A percentile compares a stretch with the other conserved stretches of the same genome.
Evolutionary conservation across 192 early-diverging fungal species (phyloP).

Genomic region (Linnemannia schmuckeri): DNA sequence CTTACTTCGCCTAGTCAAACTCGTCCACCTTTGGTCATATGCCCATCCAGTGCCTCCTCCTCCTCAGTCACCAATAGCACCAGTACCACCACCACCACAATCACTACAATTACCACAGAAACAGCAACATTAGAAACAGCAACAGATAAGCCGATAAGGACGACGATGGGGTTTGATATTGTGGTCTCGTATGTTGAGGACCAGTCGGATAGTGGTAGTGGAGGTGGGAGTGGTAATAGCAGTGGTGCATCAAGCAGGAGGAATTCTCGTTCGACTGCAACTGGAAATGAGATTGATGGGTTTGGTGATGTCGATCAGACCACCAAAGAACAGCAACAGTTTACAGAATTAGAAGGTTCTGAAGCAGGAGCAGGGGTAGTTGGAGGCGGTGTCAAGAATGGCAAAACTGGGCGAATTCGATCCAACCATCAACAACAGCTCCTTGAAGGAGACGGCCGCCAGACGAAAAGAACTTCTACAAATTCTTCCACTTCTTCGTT

Average conservation of each 20-base stretch:
- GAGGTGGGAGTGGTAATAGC: neutral
- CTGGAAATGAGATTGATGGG: neutral
- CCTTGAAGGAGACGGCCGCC: neutral
- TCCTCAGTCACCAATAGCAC: no score
- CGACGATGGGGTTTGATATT: constrained; percentile 18
- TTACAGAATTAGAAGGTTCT: neutral
- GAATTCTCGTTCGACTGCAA: neutral
- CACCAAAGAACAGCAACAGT: neutral
- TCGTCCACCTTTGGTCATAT: constrained; percentile 13
- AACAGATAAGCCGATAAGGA: neutral
- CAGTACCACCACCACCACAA: neutral
- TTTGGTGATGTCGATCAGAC: neutral
- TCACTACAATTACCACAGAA: neutral
- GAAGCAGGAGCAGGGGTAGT: neutral
- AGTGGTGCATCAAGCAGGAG: neutral
- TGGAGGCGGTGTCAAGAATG: neutral
- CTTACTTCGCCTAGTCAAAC: constrained; percentile 14
- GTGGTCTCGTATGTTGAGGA: neutral
- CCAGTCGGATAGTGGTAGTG: neutral
- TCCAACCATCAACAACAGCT: neutral
- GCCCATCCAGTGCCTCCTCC: constrained; percentile 8
- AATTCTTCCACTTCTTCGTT: no score
- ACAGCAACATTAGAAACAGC: neutral
- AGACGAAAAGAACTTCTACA: neutral
- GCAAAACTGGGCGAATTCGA: neutral